phyloP scores from a whole-genome alignment of 2,329 filamentous ascomycete genomes.

The Aspergillus viridinutans region DNA sequence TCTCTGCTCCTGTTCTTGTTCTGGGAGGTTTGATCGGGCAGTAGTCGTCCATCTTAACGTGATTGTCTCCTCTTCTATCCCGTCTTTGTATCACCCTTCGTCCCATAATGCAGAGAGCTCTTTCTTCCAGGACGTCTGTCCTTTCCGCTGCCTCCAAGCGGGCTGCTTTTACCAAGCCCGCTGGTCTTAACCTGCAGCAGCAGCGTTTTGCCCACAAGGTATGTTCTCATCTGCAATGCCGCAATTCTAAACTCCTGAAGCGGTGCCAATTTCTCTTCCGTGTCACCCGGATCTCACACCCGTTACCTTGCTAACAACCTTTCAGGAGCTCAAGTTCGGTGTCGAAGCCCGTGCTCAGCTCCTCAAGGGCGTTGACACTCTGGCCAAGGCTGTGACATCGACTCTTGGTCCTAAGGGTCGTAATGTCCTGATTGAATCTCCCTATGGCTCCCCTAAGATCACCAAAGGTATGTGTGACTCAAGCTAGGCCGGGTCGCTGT shows the following conservation, averaged over 20 bases:
- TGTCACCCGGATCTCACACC: slow-evolving; percentile 16
- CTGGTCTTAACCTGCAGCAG: slow-evolving; percentile 72
- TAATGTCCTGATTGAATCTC: slow-evolving; percentile 97
- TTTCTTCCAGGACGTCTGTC: slow-evolving; percentile 78
- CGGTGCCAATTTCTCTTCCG: slow-evolving; percentile 11
- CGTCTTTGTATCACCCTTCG: slow-evolving; percentile 21
- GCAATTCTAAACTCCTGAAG: slow-evolving; percentile 1
- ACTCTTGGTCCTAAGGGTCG: slow-evolving; percentile 97
- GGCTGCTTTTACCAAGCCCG: slow-evolving; percentile 58
- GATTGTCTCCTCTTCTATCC: slow-evolving; percentile 20
- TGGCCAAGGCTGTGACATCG: slow-evolving; percentile 91
- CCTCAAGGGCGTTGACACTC: slow-evolving; percentile 90
- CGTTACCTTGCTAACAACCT: slow-evolving; percentile 26
- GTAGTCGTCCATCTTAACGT: slow-evolving; percentile 17
- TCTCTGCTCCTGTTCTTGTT: slow-evolving; percentile 27
- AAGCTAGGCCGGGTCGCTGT: not conserved
- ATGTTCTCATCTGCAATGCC: slow-evolving; percentile 26
- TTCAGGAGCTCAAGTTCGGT: slow-evolving; percentile 93
- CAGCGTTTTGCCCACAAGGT: slow-evolving; percentile 98
- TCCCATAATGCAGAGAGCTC: slow-evolving; percentile 86
- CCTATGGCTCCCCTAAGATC: slow-evolving; percentile 98
- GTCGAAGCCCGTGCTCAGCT: slow-evolving; percentile 88
- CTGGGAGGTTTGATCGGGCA: slow-evolving; percentile 33
- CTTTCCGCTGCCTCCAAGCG: slow-evolving; percentile 58
- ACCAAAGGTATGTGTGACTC: slow-evolving; percentile 75